Base-by-base conservation (phyloP, 2,329 filamentous ascomycete species). In the Ascochyta pisi region DNA sequence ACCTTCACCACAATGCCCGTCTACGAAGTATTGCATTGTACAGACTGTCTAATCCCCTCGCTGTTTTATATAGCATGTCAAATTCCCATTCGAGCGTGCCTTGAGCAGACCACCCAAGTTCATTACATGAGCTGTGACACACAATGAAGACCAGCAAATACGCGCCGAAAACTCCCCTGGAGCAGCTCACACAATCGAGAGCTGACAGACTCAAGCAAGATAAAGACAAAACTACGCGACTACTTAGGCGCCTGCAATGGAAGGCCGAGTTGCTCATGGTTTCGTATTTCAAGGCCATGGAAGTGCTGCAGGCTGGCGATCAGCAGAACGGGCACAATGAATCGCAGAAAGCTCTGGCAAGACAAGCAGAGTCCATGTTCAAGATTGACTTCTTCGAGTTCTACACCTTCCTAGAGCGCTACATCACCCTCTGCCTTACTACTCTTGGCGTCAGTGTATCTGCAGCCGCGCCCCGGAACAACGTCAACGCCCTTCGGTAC, bases 351-450 rank as follows among this genome's bases (percentile, higher is more conserved):
- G 37, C 54, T 12, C 53, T 65, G 39, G 53, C 61, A 8, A 65
- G 64, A 31, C 66, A 71, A 57, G 71, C 70, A n/a, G 71, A 75
- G 42, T 65, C 71, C 15, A 90, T 90, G 81, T 91, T 91, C 78
- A 91, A 91, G 71, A 81, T 91, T 7, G 89, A 91, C 67, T 92
- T 91, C 60, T 87, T 89, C 74, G 89, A 92, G 67, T 91, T 88
- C 72, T 91, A 91, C 76, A 85, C 86, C 47, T 81, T 90, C 33
- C 82, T 91, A 6, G 89, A 92, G 75, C 84, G 89, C 27, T 88
- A 87, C 0, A 79, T 91, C 7, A 86, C 90, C 1, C 83, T 88
- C 42, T 77, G 90, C 0, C 81, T 90, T n/a, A 81, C 81, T 0
- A 82, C 90, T 0, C 89, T 87, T 55, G 85, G 83, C 7, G 79